These are phyloP conservation scores for Euphorbia corollata DNA, from an alignment of 441 rosid species.

Conservation along the genomic window DNA sequence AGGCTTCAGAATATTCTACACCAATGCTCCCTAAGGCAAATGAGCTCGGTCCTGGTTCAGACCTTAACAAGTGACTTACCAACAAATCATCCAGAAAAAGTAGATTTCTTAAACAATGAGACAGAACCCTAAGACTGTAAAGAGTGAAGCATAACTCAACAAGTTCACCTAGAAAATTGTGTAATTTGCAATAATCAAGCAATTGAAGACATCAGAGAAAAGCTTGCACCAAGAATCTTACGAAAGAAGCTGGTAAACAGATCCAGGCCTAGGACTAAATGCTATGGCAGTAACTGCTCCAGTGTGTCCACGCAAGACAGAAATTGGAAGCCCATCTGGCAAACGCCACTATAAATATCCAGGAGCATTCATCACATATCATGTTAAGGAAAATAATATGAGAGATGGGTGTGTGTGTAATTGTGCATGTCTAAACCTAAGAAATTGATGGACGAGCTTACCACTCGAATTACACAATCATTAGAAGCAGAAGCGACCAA, in stretches of 20 bases:
- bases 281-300: slow-evolving; percentile 97
- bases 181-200: neutral
- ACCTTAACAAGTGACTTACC: neutral
- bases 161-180: neutral
- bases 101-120: slow-evolving; percentile 10
- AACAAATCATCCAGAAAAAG: neutral
- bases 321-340: slow-evolving; percentile 95
- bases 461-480: slow-evolving; percentile 90
- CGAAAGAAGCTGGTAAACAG: slow-evolving; percentile 88
- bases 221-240: slow-evolving; percentile 41
- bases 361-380: slow-evolving; percentile 22
- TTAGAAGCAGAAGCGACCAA: slow-evolving; percentile 97
- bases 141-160: neutral
- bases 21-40: neutral
- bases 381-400: slow-evolving; percentile 12
- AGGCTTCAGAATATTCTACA: neutral
- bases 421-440: neutral
- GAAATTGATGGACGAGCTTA: slow-evolving; percentile 37
- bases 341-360: slow-evolving; percentile 79
- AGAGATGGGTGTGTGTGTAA: neutral
- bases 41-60: neutral
- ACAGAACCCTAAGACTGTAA: neutral
- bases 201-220: neutral
- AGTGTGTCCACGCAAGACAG: slow-evolving; percentile 89
- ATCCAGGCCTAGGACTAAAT: slow-evolving; percentile 92